Evolutionary conservation across 805 yeast genomes (phyloP).

Genomic region (Candida railenensis): DNA sequence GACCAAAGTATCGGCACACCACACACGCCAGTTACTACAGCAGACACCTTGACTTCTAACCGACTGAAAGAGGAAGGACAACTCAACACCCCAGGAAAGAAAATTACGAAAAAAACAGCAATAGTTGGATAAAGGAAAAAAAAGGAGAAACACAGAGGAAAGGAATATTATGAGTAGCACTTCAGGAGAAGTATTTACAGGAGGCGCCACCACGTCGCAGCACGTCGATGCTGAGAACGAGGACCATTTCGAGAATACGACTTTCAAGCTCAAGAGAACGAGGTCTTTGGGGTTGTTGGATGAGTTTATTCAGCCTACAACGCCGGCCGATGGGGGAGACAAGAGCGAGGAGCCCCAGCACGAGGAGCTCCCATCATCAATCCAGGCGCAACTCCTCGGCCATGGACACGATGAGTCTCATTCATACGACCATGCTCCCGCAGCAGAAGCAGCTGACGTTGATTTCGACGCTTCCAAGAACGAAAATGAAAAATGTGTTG

Average conservation of each 20-base stretch:
- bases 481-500: not conserved
- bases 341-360: not conserved
- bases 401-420: not conserved
- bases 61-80: too few species aligned
- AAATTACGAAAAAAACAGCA: not conserved
- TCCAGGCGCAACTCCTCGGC: not conserved
- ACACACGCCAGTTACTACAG: not conserved
- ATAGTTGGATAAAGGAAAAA: not conserved
- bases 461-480: not conserved
- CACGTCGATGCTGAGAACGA: slow-evolving; percentile 71
- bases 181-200: slow-evolving; percentile 41
- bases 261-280: slow-evolving; percentile 77
- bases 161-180: not conserved
- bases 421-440: not conserved
- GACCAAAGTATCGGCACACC: not conserved
- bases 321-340: slow-evolving; percentile 12
- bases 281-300: slow-evolving; percentile 80
- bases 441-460: not conserved
- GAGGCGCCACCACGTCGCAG: slow-evolving; percentile 64
- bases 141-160: not conserved
- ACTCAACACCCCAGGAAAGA: not conserved
- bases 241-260: slow-evolving; percentile 64
- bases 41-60: too few species aligned
- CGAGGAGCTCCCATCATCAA: not conserved
- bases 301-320: slow-evolving; percentile 53